Evolutionary conservation across 1,284 basidiomycete genomes (phyloP).

Genomic region (Golubevia sp.): DNA sequence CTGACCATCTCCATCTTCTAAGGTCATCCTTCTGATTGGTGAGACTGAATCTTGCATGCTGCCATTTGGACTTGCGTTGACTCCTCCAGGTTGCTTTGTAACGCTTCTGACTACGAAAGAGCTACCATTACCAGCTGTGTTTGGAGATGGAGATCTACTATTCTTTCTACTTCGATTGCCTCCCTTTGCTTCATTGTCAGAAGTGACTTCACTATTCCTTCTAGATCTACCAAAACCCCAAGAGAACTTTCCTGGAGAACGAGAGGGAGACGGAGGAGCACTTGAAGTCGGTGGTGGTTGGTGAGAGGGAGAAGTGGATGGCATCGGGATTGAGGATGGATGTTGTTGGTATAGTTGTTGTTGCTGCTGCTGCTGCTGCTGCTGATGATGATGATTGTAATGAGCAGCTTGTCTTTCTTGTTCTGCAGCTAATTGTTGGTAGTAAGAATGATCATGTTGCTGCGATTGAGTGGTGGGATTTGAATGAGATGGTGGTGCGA

Average conservation of each 20-base stretch:
- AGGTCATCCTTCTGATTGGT: slow-evolving; percentile 14
- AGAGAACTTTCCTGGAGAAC: too few species aligned
- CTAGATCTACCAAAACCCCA: too few species aligned
- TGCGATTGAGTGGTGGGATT: not conserved
- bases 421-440: not conserved
- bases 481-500: not conserved
- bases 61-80: slow-evolving; percentile 15
- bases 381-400: too few species aligned
- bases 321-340: not conserved
- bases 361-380: too few species aligned
- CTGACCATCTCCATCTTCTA: slow-evolving; percentile 21
- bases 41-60: slow-evolving; percentile 1
- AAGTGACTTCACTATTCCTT: too few species aligned
- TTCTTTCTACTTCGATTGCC: too few species aligned
- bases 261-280: not conserved
- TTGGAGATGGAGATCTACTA: too few species aligned
- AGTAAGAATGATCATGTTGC: not conserved
- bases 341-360: not conserved
- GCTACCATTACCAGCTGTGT: too few species aligned
- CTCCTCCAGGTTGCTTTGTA: slow-evolving; percentile 37
- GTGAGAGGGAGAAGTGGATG: not conserved
- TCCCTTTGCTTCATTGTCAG: too few species aligned
- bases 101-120: slow-evolving; percentile 43
- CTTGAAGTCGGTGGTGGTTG: not conserved
- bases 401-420: not conserved